phyloP scores from a whole-genome alignment of 345 rosid genomes.

The Clarkia xantiana region DNA sequence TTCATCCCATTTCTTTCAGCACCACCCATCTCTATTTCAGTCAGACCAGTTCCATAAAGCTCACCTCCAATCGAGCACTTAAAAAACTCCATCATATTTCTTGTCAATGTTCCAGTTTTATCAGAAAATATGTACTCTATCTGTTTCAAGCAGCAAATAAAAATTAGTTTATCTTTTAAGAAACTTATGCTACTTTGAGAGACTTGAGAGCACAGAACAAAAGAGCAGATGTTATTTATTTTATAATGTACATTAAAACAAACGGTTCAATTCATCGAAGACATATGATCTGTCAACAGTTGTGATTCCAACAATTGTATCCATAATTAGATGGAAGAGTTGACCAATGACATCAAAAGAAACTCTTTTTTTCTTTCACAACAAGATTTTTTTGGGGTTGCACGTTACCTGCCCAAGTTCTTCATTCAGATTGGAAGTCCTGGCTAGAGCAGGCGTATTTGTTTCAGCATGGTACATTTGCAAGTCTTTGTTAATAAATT shows the following conservation, averaged over 20 bases:
- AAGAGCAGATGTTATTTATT: no score
- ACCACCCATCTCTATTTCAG: constrained; percentile 80
- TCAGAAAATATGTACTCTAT: constrained; percentile 97
- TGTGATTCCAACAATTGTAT: neutral
- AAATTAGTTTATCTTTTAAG: neutral
- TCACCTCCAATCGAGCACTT: constrained; percentile 98
- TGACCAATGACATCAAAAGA: no score
- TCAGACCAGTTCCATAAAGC: constrained; percentile 80
- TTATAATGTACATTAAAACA: no score
- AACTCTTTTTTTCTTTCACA: no score
- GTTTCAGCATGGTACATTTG: constrained; percentile 85
- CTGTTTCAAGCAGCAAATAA: constrained; percentile 27
- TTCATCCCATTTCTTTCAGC: constrained; percentile 59
- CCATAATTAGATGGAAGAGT: neutral
- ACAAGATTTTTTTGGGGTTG: no score
- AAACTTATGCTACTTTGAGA: neutral
- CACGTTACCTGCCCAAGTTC: constrained; percentile 93
- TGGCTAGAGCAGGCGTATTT: constrained; percentile 82
- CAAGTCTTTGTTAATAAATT: constrained; percentile 88
- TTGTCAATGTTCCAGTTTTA: constrained; percentile 97
- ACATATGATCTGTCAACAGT: no score
- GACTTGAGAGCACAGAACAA: no score
- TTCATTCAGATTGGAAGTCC: constrained; percentile 97
- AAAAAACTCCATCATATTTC: constrained; percentile 98
- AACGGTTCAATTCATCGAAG: no score